phyloP scores from a whole-genome alignment of 495 filamentous ascomycete species.

The Darksidea phi region DNA sequence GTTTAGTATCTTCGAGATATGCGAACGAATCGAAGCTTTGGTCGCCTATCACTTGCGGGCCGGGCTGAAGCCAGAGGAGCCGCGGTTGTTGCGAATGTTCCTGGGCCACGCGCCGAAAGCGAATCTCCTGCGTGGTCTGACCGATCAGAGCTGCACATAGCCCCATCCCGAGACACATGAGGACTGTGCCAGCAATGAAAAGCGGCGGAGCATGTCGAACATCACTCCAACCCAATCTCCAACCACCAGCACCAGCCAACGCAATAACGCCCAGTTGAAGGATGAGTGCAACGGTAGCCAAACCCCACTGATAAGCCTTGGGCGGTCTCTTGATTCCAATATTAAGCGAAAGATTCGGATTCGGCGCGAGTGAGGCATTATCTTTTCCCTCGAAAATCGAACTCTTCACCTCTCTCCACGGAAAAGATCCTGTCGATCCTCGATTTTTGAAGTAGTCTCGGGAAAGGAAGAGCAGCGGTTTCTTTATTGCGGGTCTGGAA shows the following conservation, averaged over 20 bases:
- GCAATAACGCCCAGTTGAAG: background rate
- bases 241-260: background rate
- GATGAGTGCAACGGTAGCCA: background rate
- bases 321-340: background rate
- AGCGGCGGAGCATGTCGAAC: background rate
- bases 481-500: no score
- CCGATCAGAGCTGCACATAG: background rate
- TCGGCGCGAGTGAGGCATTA: no score
- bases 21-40: background rate
- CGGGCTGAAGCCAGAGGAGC: conserved; percentile 1
- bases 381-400: no score
- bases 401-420: no score
- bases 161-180: background rate
- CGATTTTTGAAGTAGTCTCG: no score
- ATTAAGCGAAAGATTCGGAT: conserved; percentile 6
- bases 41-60: conserved; percentile 1
- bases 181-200: background rate
- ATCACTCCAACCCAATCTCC: background rate
- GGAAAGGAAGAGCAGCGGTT: no score
- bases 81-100: background rate
- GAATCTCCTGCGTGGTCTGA: background rate
- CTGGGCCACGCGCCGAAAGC: background rate
- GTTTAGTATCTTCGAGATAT: background rate
- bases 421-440: no score
- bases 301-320: no score